Evolutionary conservation across 768 basidiomycete species (phyloP).

Genomic region (Coprinopsis sp.): DNA sequence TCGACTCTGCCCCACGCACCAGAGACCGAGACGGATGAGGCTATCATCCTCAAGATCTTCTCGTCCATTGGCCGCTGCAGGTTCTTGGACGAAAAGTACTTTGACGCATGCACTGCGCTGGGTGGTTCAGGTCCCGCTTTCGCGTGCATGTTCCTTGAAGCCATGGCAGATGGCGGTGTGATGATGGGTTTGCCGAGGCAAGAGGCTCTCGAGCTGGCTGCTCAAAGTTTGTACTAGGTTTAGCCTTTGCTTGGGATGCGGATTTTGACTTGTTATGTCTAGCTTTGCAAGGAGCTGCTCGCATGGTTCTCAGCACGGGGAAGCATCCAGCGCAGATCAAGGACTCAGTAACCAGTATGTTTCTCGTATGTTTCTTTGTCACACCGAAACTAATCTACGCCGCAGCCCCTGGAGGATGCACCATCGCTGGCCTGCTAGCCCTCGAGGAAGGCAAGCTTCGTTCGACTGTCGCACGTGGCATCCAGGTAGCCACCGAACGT

Average conservation of each 20-base stretch:
- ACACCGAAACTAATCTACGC: background rate
- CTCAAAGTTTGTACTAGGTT: conserved; percentile 67
- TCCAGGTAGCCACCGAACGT: conserved; percentile 89
- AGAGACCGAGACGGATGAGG: conserved; percentile 54
- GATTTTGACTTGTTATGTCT: conserved; percentile 10
- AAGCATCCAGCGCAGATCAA: conserved; percentile 94
- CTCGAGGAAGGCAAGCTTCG: conserved; percentile 93
- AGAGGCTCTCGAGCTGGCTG: conserved; percentile 91
- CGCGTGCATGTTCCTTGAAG: conserved; percentile 93
- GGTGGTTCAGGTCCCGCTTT: conserved; percentile 97
- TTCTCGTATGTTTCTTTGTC: background rate
- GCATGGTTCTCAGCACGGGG: conserved; percentile 89
- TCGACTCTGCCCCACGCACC: conserved; percentile 59
- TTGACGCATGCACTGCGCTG: conserved; percentile 96
- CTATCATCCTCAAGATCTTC: conserved; percentile 88
- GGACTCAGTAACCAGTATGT: conserved; percentile 93
- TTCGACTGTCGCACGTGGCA: conserved; percentile 91
- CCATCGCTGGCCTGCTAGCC: conserved; percentile 93
- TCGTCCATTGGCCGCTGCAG: conserved; percentile 94
- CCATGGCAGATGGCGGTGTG: conserved; percentile 98
- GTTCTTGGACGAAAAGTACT: conserved; percentile 97
- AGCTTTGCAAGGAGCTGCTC: conserved; percentile 95
- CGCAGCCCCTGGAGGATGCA: conserved; percentile 93
- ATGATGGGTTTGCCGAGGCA: conserved; percentile 98
- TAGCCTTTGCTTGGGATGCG: background rate